phyloP scores from a whole-genome alignment of 805 yeast genomes.

The Danielia reshetovae region DNA sequence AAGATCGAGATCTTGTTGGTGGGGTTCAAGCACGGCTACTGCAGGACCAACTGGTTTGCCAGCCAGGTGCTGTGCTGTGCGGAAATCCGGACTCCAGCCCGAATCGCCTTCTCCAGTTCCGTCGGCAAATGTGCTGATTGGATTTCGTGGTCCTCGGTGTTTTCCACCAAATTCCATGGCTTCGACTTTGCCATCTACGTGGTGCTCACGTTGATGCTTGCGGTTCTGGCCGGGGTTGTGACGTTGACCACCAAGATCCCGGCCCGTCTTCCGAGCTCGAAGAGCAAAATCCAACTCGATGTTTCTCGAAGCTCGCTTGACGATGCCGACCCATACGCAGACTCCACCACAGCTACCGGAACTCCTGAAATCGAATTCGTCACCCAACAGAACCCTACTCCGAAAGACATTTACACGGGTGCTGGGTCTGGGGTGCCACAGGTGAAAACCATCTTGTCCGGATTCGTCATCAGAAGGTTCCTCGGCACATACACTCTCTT shows the following conservation, averaged over 20 bases:
- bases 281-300: background rate
- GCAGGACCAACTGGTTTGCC: conserved; percentile 41
- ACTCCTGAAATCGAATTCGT: background rate
- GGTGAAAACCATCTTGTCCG: conserved; percentile 56
- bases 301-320: background rate
- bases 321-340: background rate
- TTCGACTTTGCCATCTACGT: conserved; percentile 36
- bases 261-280: conserved; percentile 18
- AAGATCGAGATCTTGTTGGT: conserved; percentile 44
- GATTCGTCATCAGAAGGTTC: conserved; percentile 51
- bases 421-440: conserved; percentile 62
- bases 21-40: conserved; percentile 51
- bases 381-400: conserved; percentile 1
- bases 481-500: conserved; percentile 50
- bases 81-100: conserved; percentile 6
- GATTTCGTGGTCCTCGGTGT: conserved; percentile 41
- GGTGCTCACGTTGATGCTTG: conserved; percentile 36
- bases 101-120: background rate
- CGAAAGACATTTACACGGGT: conserved; percentile 42
- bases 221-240: conserved; percentile 40
- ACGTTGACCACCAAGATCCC: conserved; percentile 45
- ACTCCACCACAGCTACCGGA: background rate
- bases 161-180: conserved; percentile 10
- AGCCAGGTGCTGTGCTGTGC: conserved; percentile 43
- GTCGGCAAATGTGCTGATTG: conserved; percentile 33